A percentile compares a stretch with the other conserved stretches of the same genome.
These are phyloP conservation scores for Arachnomyces sp. DNA, from an alignment of 2,329 filamentous ascomycete species.

Conservation along the genomic window DNA sequence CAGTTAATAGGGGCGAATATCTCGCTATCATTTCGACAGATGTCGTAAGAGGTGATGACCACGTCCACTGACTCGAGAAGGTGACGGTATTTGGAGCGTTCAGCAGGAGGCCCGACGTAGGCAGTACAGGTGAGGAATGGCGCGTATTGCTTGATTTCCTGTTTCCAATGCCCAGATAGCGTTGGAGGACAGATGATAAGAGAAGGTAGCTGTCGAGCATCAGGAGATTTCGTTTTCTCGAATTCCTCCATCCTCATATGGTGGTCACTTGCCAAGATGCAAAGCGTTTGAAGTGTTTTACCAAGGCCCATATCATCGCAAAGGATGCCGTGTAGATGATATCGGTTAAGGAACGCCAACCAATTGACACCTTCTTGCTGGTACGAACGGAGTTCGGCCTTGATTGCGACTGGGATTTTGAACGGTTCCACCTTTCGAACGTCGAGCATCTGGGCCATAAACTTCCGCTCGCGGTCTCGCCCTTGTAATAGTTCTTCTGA, in stretches of 20 bases:
- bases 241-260: slow-evolving; percentile 88
- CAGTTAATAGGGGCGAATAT: slow-evolving; percentile 73
- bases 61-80: slow-evolving; percentile 73
- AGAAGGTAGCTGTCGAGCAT: slow-evolving; percentile 73
- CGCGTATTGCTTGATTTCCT: slow-evolving; percentile 91
- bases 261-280: slow-evolving; percentile 96
- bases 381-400: slow-evolving; percentile 90
- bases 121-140: slow-evolving; percentile 84
- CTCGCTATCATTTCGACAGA: slow-evolving; percentile 92
- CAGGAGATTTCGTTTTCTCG: slow-evolving; percentile 67
- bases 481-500: slow-evolving; percentile 82
- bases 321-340: slow-evolving; percentile 94
- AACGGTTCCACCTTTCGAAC: slow-evolving; percentile 95
- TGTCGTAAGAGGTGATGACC: slow-evolving; percentile 95
- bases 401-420: slow-evolving; percentile 89
- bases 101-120: slow-evolving; percentile 80
- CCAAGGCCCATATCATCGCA: slow-evolving; percentile 99
- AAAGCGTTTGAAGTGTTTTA: slow-evolving; percentile 94
- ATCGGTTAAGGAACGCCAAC: slow-evolving; percentile 95
- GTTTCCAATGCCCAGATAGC: slow-evolving; percentile 95
- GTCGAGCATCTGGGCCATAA: slow-evolving; percentile 92
- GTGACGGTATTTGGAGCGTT: slow-evolving; percentile 63
- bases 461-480: slow-evolving; percentile 87
- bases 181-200: slow-evolving; percentile 95
- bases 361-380: slow-evolving; percentile 99